Percentiles rank a stretch among this genome's conserved stretches.
Evolutionary conservation across 768 basidiomycete species (phyloP).

Genomic region (Exsudoporus frostii): DNA sequence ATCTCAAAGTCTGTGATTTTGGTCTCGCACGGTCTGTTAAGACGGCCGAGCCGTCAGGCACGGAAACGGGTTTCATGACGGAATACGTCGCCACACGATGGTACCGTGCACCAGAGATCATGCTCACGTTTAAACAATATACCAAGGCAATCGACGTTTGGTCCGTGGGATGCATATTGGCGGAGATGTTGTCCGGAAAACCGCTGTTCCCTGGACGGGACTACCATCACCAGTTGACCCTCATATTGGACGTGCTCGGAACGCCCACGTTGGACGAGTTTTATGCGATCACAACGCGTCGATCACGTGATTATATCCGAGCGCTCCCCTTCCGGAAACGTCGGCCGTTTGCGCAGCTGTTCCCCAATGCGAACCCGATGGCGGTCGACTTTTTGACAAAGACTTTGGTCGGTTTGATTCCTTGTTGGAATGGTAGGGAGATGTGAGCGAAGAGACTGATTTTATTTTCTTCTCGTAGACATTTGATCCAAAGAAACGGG

Average conservation of each 20-base stretch:
- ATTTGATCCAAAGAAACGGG: constrained; percentile 96
- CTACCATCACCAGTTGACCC: constrained; percentile 93
- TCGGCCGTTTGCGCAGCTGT: constrained; percentile 76
- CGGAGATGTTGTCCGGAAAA: constrained; percentile 97
- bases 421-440: no score
- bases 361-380: constrained; percentile 85
- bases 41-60: constrained; percentile 81
- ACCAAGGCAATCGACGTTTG: constrained; percentile 93
- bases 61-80: constrained; percentile 89
- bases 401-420: constrained; percentile 58
- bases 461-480: constrained; percentile 49
- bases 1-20: constrained; percentile 94
- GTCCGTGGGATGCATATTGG: constrained; percentile 86
- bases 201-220: constrained; percentile 96
- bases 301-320: constrained; percentile 94
- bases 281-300: constrained; percentile 89
- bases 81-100: constrained; percentile 98
- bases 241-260: constrained; percentile 95
- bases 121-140: constrained; percentile 99
- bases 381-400: constrained; percentile 79
- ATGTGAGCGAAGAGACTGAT: not conserved
- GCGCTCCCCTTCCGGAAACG: constrained; percentile 91
- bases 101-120: constrained; percentile 99
- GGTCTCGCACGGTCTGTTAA: constrained; percentile 89
- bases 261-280: constrained; percentile 98